phyloP scores from a whole-genome alignment of 2,329 filamentous ascomycete species.

The Penicillium hesseltinei region DNA sequence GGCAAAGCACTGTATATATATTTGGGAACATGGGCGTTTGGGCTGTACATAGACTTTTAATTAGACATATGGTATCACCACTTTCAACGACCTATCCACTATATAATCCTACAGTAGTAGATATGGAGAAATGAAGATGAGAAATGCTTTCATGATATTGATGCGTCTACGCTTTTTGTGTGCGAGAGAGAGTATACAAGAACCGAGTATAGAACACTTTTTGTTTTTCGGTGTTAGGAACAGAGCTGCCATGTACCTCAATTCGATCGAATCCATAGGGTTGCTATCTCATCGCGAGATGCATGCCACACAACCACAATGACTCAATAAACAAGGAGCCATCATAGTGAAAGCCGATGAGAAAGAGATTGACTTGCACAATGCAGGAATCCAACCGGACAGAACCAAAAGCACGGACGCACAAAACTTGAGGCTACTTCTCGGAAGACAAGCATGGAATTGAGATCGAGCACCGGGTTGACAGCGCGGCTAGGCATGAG shows the following conservation, averaged over 20 bases:
- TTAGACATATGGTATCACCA: neutral
- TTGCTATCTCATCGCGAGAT: constrained; percentile 13
- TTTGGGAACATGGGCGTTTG: neutral
- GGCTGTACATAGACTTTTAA: neutral
- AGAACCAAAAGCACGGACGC: constrained; percentile 11
- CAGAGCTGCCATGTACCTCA: constrained; percentile 20
- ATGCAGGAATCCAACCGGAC: constrained; percentile 11
- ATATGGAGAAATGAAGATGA: neutral
- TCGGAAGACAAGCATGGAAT: constrained; percentile 2
- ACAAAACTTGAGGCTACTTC: constrained; percentile 8
- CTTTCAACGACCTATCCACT: neutral
- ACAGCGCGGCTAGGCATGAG: constrained; percentile 1
- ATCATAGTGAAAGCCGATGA: constrained; percentile 10
- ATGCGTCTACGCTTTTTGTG: constrained; percentile 8
- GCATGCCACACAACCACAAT: neutral
- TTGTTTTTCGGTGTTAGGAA: constrained; percentile 21
- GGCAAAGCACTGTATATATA: constrained; percentile 6
- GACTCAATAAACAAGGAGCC: constrained; percentile 2
- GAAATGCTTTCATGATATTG: constrained; percentile 9
- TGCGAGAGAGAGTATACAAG: constrained; percentile 2
- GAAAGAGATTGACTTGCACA: constrained; percentile 4
- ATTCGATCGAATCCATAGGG: constrained; percentile 16
- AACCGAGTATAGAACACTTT: constrained; percentile 18
- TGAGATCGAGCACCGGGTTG: constrained; percentile 1
- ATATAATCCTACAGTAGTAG: neutral